A percentile compares a stretch with the other conserved stretches of the same genome.
These are phyloP conservation scores for Macrophomina phaseolina DNA, from an alignment of 2,329 filamentous ascomycete species.

Conservation along the genomic window DNA sequence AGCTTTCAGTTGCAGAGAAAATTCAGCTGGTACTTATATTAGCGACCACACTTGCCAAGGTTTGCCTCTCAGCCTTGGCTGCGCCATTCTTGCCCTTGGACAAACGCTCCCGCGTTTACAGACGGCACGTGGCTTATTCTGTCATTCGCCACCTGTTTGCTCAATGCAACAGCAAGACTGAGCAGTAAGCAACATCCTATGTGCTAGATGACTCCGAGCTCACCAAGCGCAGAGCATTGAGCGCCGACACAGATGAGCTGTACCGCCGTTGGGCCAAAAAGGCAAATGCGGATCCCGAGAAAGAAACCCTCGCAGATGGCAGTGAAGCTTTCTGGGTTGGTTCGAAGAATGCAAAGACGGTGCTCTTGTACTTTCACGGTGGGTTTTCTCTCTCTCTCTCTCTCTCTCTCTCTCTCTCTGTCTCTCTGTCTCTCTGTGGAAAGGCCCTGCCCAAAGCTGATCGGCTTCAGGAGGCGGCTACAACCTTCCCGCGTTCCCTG, in stretches of 20 bases:
- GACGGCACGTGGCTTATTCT: not conserved
- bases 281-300: not conserved
- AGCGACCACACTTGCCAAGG: not conserved
- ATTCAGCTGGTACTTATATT: too few species aligned
- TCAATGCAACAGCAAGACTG: not conserved
- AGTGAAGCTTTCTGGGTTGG: constrained; percentile 21
- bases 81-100: not conserved
- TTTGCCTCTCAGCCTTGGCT: not conserved
- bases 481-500: constrained; percentile 14
- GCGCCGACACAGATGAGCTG: not conserved
- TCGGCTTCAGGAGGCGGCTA: constrained; percentile 4
- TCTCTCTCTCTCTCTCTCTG: not conserved
- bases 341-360: constrained; percentile 15
- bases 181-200: not conserved
- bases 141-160: not conserved
- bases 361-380: constrained; percentile 24
- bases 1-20: too few species aligned
- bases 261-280: constrained; percentile 13
- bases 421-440: not conserved
- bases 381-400: not conserved
- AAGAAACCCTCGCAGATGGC: constrained; percentile 10
- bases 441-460: not conserved
- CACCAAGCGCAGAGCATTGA: not conserved
- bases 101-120: not conserved
- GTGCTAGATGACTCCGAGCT: not conserved